A percentile compares a stretch with the other conserved stretches of the same genome.
phyloP scores from a whole-genome alignment of 2,329 filamentous ascomycete species.

The Fusarium annulatum region DNA sequence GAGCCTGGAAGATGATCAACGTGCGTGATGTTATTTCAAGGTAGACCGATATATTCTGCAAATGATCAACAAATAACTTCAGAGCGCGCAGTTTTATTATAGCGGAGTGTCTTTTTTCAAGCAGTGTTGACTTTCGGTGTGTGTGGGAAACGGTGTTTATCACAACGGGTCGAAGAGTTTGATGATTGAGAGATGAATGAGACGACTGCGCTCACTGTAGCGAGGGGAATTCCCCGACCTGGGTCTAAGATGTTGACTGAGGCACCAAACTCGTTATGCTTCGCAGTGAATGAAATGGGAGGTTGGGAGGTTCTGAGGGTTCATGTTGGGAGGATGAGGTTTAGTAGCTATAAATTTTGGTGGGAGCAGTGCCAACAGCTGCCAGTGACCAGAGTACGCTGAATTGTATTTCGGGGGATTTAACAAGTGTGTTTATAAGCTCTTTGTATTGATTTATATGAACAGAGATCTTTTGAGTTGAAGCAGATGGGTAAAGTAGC shows the following conservation, averaged over 20 bases:
- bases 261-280: background rate
- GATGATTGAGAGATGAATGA: background rate
- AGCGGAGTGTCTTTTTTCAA: background rate
- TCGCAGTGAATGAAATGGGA: background rate
- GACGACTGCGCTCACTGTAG: background rate
- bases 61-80: background rate
- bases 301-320: background rate
- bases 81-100: background rate
- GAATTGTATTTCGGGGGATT: background rate
- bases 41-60: background rate
- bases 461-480: background rate
- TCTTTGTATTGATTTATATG: background rate
- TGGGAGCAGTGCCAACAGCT: slow-evolving; percentile 20
- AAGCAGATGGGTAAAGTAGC: background rate
- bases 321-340: background rate
- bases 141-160: slow-evolving; percentile 9
- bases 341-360: slow-evolving; percentile 14
- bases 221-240: background rate
- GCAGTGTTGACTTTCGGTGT: background rate
- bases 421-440: background rate
- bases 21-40: background rate
- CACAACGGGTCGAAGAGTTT: background rate
- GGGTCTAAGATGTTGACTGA: background rate
- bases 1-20: background rate
- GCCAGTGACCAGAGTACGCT: background rate